Evolutionary conservation across 2,329 filamentous ascomycete genomes (phyloP).

Genomic region (Penicillium frequentans): DNA sequence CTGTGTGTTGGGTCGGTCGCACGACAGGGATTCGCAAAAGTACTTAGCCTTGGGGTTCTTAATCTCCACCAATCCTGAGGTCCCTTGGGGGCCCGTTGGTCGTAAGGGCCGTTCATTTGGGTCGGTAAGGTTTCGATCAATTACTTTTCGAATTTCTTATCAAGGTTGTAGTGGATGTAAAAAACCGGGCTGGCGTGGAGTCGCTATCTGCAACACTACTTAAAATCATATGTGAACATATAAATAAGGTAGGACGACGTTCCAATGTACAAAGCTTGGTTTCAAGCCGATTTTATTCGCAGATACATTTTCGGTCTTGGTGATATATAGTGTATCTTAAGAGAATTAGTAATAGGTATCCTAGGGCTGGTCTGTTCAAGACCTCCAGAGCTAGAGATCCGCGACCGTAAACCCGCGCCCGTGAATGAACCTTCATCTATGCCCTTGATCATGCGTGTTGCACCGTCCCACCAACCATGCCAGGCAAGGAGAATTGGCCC

Average conservation of each 20-base stretch:
- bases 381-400: too few relatives aligned
- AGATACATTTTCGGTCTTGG: background rate
- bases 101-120: background rate
- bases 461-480: slow-evolving; percentile 1
- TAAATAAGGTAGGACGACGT: background rate
- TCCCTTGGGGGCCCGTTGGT: background rate
- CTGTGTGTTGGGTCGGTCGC: background rate
- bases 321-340: too few relatives aligned
- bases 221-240: background rate
- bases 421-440: background rate
- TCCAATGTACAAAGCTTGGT: background rate
- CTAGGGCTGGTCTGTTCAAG: too few relatives aligned
- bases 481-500: background rate
- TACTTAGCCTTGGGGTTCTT: background rate
- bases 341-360: too few relatives aligned
- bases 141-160: background rate
- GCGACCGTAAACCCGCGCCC: background rate
- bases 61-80: background rate
- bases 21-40: background rate
- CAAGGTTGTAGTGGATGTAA: background rate
- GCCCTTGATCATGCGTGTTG: background rate
- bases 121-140: background rate
- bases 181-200: background rate
- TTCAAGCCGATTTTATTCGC: background rate
- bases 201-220: background rate